Conservation (phyloP, 2,329 filamentous ascomycete species). For the Tolypocladium ovalisporum region DNA sequence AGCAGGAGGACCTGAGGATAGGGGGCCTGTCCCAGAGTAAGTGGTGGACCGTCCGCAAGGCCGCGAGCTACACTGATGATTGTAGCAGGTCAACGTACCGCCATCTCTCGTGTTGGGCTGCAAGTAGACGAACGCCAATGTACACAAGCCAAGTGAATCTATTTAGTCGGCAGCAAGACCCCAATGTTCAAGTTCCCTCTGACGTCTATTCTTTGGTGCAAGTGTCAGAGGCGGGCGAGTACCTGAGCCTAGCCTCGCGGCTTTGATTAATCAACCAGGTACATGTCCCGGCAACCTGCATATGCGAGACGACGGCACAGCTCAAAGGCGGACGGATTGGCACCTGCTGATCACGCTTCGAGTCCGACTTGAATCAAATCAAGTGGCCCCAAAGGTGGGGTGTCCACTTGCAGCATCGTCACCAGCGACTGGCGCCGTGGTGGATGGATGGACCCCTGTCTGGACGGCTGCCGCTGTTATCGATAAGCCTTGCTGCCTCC, state of each 20-base stretch:
- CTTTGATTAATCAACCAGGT: no score
- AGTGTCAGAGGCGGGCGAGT: neutral
- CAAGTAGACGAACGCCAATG: neutral
- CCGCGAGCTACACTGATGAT: neutral
- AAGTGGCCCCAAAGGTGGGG: neutral
- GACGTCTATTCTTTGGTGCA: neutral
- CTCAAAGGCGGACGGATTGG: neutral
- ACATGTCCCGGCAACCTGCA: no score
- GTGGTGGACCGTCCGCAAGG: neutral
- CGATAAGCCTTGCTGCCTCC: slow-evolving; percentile 17
- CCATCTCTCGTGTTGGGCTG: slow-evolving; percentile 4
- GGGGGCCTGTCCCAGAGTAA: slow-evolving; percentile 25
- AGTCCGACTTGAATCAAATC: neutral
- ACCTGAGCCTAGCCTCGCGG: neutral
- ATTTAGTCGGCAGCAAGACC: neutral
- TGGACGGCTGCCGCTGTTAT: slow-evolving; percentile 11
- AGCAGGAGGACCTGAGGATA: slow-evolving; percentile 74
- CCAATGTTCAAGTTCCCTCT: neutral
- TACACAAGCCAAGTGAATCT: neutral
- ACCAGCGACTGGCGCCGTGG: neutral
- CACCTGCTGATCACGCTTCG: neutral
- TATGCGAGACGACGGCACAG: no score
- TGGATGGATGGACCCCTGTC: neutral
- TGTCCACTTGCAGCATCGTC: neutral
- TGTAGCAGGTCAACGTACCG: slow-evolving; percentile 7